These are phyloP conservation scores for Parastagonospora avenae DNA, from an alignment of 2,329 filamentous ascomycete species.

Conservation along the genomic window DNA sequence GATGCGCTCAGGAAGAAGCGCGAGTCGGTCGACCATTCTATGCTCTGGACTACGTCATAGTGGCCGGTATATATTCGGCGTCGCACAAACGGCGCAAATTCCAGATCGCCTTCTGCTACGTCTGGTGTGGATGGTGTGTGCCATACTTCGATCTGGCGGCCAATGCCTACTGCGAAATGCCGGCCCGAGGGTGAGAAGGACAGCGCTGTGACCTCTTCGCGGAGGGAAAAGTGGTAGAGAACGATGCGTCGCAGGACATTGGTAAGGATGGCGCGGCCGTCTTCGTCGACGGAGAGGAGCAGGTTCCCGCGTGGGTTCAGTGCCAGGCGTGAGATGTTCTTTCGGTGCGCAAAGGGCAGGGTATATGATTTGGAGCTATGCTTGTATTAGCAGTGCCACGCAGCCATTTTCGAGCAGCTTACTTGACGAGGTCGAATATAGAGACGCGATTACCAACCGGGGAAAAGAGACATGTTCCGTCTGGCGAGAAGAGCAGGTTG, in stretches of 20 bases:
- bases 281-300: slow-evolving; percentile 89
- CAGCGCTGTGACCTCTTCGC: slow-evolving; percentile 78
- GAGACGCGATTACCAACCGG: slow-evolving; percentile 96
- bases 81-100: slow-evolving; percentile 92
- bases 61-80: slow-evolving; percentile 87
- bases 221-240: slow-evolving; percentile 96
- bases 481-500: slow-evolving; percentile 93
- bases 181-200: slow-evolving; percentile 89
- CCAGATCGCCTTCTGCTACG: slow-evolving; percentile 79
- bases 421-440: slow-evolving; percentile 96
- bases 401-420: slow-evolving; percentile 36
- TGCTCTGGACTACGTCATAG: slow-evolving; percentile 82
- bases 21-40: slow-evolving; percentile 96
- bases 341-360: slow-evolving; percentile 88
- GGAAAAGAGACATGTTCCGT: slow-evolving; percentile 93
- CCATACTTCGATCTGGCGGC: slow-evolving; percentile 91
- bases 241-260: slow-evolving; percentile 85
- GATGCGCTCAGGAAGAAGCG: slow-evolving; percentile 92
- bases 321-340: slow-evolving; percentile 87
- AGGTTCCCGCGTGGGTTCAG: slow-evolving; percentile 90
- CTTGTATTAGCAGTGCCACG: slow-evolving; percentile 2
- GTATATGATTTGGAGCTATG: slow-evolving; percentile 83
- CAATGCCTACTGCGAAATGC: slow-evolving; percentile 87
- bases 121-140: slow-evolving; percentile 91
- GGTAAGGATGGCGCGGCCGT: slow-evolving; percentile 90